Evolutionary conservation across 768 basidiomycete genomes (phyloP), one percentile per base, ranked within the genome.

Genomic region (Lactarius trivialis): DNA sequence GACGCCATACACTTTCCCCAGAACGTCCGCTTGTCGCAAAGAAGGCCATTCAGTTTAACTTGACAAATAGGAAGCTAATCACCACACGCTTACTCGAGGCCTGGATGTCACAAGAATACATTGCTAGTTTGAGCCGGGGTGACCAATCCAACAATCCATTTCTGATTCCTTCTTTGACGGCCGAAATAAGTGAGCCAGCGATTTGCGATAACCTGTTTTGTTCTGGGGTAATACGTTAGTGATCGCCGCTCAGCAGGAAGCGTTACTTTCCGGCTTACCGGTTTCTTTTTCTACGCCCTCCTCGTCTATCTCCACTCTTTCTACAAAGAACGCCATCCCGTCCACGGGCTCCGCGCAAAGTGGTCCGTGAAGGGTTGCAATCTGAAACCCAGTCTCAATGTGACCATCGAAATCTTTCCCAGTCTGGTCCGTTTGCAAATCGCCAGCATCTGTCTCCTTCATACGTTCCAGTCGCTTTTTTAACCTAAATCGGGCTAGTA

Each of bases 71-170:
- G 34, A 30, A 34, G 32, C 51, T 30, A 21, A 45, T 24, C 30
- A 55, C 24, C 2, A 33, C 49, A 34, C 15, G 79, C 91, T 71
- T 72, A 98, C 95, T 92, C 17, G 96, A 94, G 1, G 95, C 92
- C 75, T 98, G 97, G 58, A 99, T 98, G 70, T 98, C 95, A 73
- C 96, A 99, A 14, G 89, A 88, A 73, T 99, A 99, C 93, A 98
- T 98, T 0, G 97, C 97, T 67, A 99, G 77, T 85, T 95, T 91
- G 67, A 99, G 81, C 60, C 97, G 81, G 15, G 97, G 97, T 2
- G 95, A 98, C 97, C 97, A 99, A 73, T 98, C 97, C 50, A 98
- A 76, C 60, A 99, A 72, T 0, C 90, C 94, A 66, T 85, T 88
- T 62, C 91, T 83, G 71, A 94, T 98, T 0, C 92, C 87, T 68